Percentiles rank a stretch among this genome's conserved stretches.
Evolutionary conservation across 176 grass and related monocot genomes (phyloP).

Genomic region (sorghum (Sorghum bicolor)): Sorghum_bicolor_NCBIv3 NC_012879.2:53395501-53396000

Average conservation of each 20-base stretch:
- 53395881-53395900: background rate
- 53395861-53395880: background rate
- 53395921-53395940: conserved; percentile 1
- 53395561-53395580: background rate
- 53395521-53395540: background rate
- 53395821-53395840: background rate
- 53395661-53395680: background rate
- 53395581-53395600: background rate
- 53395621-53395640: background rate
- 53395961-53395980: background rate
- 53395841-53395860: background rate
- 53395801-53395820: background rate
- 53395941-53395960: background rate
- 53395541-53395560: background rate
- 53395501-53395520: background rate
- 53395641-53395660: background rate
- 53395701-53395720: background rate
- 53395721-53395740: background rate
- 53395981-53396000: background rate
- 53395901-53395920: conserved; percentile 9
- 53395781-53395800: background rate
- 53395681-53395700: background rate
- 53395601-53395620: background rate
- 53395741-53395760: background rate
- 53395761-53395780: background rate